Evolutionary conservation across 108 stramenopile genomes (phyloP).

Genomic region (Cyclostephanos invisitatus): DNA sequence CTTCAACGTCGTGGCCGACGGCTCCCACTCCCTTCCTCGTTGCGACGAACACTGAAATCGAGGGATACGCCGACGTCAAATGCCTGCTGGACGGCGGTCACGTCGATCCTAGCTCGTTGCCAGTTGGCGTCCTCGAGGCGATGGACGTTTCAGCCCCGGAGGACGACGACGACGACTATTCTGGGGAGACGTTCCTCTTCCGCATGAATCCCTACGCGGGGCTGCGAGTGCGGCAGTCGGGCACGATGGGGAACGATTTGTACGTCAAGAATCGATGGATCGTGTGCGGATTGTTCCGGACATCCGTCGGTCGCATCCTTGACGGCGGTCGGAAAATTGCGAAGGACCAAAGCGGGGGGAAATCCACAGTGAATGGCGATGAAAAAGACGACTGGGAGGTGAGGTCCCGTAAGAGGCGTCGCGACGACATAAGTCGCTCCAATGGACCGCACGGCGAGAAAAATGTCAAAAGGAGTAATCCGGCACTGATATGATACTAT

Average conservation of each 20-base stretch:
- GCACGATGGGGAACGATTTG: constrained; percentile 91
- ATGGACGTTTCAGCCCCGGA: constrained; percentile 17
- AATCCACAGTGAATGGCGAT: constrained; percentile 9
- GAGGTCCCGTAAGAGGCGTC: constrained; percentile 12
- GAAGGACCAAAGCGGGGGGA: constrained; percentile 15
- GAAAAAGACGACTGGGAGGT: constrained; percentile 23
- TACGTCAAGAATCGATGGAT: constrained; percentile 89
- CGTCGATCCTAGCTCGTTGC: constrained; percentile 43
- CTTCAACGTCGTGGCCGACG: constrained; percentile 14
- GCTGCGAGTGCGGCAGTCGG: constrained; percentile 79
- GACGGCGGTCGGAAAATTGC: neutral
- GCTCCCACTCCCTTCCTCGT: constrained; percentile 68
- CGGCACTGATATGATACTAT: constrained; percentile 51
- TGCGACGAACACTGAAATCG: constrained; percentile 90
- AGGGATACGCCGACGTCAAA: constrained; percentile 76
- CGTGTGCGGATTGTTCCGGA: constrained; percentile 64
- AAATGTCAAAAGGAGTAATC: constrained; percentile 53
- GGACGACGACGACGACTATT: constrained; percentile 27
- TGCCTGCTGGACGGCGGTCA: constrained; percentile 62
- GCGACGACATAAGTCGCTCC: neutral
- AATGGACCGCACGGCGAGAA: neutral
- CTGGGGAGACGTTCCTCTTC: constrained; percentile 53
- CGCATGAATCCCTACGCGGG: constrained; percentile 82
- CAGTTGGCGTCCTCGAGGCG: constrained; percentile 31
- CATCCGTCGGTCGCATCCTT: neutral